These are phyloP conservation scores for Apium graveolens DNA, from an alignment of 129 eudicot genomes.

Conservation along the genomic window DNA sequence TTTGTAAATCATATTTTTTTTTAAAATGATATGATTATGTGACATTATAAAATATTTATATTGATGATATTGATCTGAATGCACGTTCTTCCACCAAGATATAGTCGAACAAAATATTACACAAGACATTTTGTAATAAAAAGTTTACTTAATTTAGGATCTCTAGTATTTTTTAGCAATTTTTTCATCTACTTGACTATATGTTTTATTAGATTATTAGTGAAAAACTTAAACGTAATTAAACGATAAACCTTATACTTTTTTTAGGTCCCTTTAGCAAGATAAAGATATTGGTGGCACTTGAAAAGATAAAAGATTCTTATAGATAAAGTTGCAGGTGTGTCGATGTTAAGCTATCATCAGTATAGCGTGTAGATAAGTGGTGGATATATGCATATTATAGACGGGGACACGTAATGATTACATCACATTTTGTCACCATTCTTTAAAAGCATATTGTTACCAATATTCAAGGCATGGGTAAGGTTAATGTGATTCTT, in stretches of 20 bases:
- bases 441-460: background rate
- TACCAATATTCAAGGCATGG: background rate
- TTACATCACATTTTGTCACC: background rate
- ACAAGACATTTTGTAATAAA: too few species aligned
- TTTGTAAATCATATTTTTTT: too few species aligned
- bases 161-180: too few species aligned
- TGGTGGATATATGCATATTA: background rate
- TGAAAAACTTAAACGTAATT: too few species aligned
- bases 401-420: constrained; percentile 2
- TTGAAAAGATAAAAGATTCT: background rate
- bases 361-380: background rate
- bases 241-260: background rate
- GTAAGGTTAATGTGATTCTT: background rate
- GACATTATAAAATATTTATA: too few species aligned
- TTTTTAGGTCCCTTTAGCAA: background rate
- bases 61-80: too few species aligned
- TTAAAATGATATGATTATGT: too few species aligned
- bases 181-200: too few species aligned
- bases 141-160: too few species aligned
- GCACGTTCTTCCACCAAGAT: too few species aligned
- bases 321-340: background rate
- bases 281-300: background rate
- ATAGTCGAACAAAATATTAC: too few species aligned
- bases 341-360: background rate
- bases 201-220: too few species aligned